A percentile compares a stretch with the other conserved stretches of the same genome.
These are phyloP conservation scores for Penicillium sp. DNA, from an alignment of 2,329 filamentous ascomycete species.

Conservation along the genomic window DNA sequence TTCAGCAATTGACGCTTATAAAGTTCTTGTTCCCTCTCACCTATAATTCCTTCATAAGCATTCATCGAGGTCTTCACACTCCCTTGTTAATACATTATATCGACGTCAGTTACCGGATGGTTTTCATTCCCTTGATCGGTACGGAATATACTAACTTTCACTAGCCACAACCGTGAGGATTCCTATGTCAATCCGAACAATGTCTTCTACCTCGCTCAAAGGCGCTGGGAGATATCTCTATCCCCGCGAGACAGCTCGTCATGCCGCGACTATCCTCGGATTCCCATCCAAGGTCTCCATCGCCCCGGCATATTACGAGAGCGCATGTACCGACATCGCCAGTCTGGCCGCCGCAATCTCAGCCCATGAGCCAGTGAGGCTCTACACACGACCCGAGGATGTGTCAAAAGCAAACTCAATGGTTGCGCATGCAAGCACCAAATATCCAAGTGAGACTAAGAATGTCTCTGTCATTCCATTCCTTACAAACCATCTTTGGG, in stretches of 20 bases:
- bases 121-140: too few relatives aligned
- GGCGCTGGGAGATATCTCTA: conserved; percentile 5
- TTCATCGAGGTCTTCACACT: neutral
- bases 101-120: neutral
- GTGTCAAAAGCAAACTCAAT: conserved; percentile 13
- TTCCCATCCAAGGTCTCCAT: conserved; percentile 24
- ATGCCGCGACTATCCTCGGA: conserved; percentile 25
- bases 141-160: neutral
- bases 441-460: conserved; percentile 5
- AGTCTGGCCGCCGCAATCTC: conserved; percentile 24
- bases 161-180: neutral
- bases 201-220: neutral
- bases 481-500: conserved; percentile 22
- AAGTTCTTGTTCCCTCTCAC: neutral
- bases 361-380: conserved; percentile 28
- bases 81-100: neutral
- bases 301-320: conserved; percentile 16
- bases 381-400: conserved; percentile 26
- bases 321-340: conserved; percentile 24
- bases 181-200: neutral
- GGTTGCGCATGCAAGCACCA: conserved; percentile 4
- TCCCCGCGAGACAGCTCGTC: conserved; percentile 18
- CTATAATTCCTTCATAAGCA: neutral
- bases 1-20: neutral
- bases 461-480: conserved; percentile 18